phyloP scores from a whole-genome alignment of 345 rosid species.

The Euphorbia peplus region DNA sequence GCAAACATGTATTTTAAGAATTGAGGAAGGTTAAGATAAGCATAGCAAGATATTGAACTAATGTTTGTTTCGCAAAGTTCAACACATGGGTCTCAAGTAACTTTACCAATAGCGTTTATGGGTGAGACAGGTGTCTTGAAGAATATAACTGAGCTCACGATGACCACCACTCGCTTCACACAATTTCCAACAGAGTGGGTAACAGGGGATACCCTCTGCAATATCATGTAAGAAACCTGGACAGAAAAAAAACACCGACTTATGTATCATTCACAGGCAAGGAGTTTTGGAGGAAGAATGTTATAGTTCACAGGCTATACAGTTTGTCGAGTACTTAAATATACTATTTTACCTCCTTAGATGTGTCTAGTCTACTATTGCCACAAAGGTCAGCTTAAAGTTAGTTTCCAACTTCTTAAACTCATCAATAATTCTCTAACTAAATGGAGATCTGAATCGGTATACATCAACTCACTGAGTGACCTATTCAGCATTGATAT shows the following conservation, averaged over 20 bases:
- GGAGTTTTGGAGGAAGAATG: neutral
- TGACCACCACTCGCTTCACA: slow-evolving; percentile 98
- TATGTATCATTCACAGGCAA: neutral
- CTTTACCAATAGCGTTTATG: slow-evolving; percentile 76
- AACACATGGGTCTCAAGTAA: neutral
- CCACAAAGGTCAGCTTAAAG: no score
- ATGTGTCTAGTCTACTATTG: no score
- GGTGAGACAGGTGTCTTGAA: slow-evolving; percentile 80
- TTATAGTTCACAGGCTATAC: neutral
- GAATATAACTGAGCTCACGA: slow-evolving; percentile 96
- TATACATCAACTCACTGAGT: no score
- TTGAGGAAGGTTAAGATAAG: neutral
- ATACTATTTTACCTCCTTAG: neutral
- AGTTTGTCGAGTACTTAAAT: neutral
- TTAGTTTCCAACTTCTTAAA: no score
- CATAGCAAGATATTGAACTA: neutral
- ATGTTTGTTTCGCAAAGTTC: neutral
- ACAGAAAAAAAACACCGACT: neutral
- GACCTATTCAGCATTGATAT: no score
- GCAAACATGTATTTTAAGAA: neutral
- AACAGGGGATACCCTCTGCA: slow-evolving; percentile 96
- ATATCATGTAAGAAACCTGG: slow-evolving; percentile 95
- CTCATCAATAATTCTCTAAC: no score
- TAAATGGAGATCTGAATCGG: no score
- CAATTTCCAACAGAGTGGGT: slow-evolving; percentile 98